Conservation (phyloP, 192 early-diverging fungal species). For the Anaeromyces robustus region DNA sequence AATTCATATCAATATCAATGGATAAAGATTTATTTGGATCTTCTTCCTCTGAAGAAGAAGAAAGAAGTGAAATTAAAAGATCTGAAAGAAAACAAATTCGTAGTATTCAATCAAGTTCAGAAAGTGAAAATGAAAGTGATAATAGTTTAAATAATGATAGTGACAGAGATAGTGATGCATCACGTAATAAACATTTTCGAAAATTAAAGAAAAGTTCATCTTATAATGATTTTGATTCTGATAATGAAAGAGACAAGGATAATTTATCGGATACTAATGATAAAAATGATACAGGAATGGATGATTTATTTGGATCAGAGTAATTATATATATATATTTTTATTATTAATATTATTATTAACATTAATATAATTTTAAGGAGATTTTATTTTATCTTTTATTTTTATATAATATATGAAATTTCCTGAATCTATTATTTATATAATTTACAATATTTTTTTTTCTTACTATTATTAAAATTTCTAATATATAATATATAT, state of each 20-base stretch:
- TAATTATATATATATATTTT: background rate
- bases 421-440: too few relatives aligned
- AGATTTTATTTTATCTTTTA: too few relatives aligned
- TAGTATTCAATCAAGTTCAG: background rate
- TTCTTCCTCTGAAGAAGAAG: background rate
- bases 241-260: background rate
- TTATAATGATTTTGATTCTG: background rate
- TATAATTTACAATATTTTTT: too few relatives aligned
- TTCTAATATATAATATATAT: too few relatives aligned
- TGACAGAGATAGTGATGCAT: background rate
- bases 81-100: background rate
- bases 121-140: background rate
- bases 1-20: too few relatives aligned
- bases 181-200: background rate
- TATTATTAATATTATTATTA: too few relatives aligned
- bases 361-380: too few relatives aligned
- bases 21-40: background rate
- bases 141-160: background rate
- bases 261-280: background rate
- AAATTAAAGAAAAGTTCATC: background rate
- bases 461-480: too few relatives aligned
- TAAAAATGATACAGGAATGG: background rate
- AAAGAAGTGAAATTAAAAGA: background rate
- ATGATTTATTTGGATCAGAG: background rate
- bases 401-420: too few relatives aligned